phyloP scores from a whole-genome alignment of 192 early-diverging fungal species.

The Chytriomyces sp. region DNA sequence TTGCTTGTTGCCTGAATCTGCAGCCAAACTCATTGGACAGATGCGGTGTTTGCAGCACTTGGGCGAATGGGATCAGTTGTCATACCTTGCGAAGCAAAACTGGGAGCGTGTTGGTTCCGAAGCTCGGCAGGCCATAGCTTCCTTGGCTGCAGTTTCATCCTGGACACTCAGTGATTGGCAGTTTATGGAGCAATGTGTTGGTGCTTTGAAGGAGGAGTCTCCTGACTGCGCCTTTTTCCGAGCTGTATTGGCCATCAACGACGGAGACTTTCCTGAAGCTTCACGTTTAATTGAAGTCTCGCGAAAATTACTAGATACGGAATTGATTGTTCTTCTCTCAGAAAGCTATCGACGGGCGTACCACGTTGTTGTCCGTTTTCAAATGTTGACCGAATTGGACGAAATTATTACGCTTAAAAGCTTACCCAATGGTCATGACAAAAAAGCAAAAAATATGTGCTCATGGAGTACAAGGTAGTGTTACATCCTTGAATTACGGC shows the following conservation, averaged over 20 bases:
- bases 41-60: slow-evolving; percentile 82
- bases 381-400: slow-evolving; percentile 84
- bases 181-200: slow-evolving; percentile 76
- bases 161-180: slow-evolving; percentile 80
- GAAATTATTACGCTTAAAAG: slow-evolving; percentile 80
- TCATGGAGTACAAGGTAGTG: slow-evolving; percentile 66
- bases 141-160: slow-evolving; percentile 76
- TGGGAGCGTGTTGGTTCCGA: slow-evolving; percentile 62
- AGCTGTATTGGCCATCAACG: slow-evolving; percentile 73
- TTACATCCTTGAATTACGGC: not conserved
- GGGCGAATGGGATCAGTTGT: slow-evolving; percentile 81
- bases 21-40: slow-evolving; percentile 59
- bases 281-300: slow-evolving; percentile 68
- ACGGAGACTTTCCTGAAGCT: slow-evolving; percentile 67
- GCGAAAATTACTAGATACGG: slow-evolving; percentile 70
- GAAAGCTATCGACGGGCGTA: slow-evolving; percentile 89
- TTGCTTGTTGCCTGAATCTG: slow-evolving; percentile 28
- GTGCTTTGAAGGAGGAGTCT: slow-evolving; percentile 61
- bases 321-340: slow-evolving; percentile 71
- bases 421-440: too few relatives aligned
- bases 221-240: slow-evolving; percentile 74
- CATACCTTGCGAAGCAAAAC: slow-evolving; percentile 67
- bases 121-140: slow-evolving; percentile 21
- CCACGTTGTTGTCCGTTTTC: slow-evolving; percentile 64
- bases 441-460: too few relatives aligned